A percentile compares a stretch with the other conserved stretches of the same genome.
Conservation (phyloP, 2,329 filamentous ascomycete genomes). For the Thielaviopsis punctulata region DNA sequence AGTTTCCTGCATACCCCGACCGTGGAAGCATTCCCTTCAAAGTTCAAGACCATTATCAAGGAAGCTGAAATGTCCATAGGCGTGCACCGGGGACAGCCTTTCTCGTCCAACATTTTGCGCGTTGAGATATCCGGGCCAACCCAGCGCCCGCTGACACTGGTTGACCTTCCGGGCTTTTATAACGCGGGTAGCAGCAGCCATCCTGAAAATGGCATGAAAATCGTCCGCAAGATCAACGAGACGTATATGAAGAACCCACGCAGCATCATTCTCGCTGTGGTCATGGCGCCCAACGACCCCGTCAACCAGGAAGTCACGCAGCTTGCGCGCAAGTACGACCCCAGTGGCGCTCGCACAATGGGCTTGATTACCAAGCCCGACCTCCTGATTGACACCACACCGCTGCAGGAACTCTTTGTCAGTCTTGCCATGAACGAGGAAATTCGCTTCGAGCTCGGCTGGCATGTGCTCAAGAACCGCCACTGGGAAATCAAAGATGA, state of each 20-base stretch:
- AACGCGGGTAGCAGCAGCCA: slow-evolving; percentile 20
- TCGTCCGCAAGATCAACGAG: slow-evolving; percentile 21
- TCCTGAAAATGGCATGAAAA: slow-evolving; percentile 18
- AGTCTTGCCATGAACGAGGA: slow-evolving; percentile 19
- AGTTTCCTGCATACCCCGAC: not conserved
- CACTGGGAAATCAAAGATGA: slow-evolving; percentile 18
- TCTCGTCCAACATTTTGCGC: slow-evolving; percentile 15
- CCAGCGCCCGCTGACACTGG: slow-evolving; percentile 24
- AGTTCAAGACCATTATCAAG: slow-evolving; percentile 14
- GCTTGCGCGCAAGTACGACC: slow-evolving; percentile 18
- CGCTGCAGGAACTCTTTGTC: slow-evolving; percentile 15
- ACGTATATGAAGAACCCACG: slow-evolving; percentile 23
- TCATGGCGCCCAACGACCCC: slow-evolving; percentile 23
- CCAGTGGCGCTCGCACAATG: slow-evolving; percentile 20
- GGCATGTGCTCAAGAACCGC: slow-evolving; percentile 21
- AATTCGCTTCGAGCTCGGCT: slow-evolving; percentile 24
- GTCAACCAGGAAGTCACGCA: slow-evolving; percentile 22
- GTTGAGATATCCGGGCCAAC: slow-evolving; percentile 15
- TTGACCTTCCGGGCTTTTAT: slow-evolving; percentile 30
- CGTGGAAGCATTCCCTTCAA: slow-evolving; percentile 9
- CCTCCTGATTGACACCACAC: slow-evolving; percentile 14
- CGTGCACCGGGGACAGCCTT: slow-evolving; percentile 12
- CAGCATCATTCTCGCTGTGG: slow-evolving; percentile 27
- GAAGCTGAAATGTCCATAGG: slow-evolving; percentile 15
- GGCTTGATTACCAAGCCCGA: slow-evolving; percentile 29